A percentile compares a stretch with the other conserved stretches of the same genome.
phyloP scores from a whole-genome alignment of 768 basidiomycete species.

The Termitomyces sp. region DNA sequence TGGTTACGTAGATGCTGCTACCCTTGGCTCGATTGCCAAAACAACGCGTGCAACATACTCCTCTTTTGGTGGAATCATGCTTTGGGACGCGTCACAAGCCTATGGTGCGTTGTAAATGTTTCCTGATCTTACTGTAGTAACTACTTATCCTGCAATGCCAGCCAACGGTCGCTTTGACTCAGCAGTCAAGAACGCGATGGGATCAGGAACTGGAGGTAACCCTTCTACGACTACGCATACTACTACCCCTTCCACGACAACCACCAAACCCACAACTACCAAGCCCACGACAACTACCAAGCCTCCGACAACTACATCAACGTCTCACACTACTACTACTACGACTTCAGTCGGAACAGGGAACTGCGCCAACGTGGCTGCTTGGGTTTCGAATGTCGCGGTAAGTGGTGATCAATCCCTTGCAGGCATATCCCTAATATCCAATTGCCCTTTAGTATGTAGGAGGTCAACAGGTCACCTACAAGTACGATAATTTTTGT shows the following conservation, averaged over 20 bases:
- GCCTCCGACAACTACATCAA: conserved; percentile 5
- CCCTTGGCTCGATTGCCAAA: conserved; percentile 34
- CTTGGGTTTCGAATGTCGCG: conserved; percentile 33
- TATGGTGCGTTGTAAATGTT: conserved; percentile 24
- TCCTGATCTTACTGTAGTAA: neutral
- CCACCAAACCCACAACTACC: conserved; percentile 8
- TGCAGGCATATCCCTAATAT: neutral
- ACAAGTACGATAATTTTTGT: conserved; percentile 26
- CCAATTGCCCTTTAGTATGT: conserved; percentile 29
- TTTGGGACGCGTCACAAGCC: conserved; percentile 39
- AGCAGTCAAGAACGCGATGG: conserved; percentile 37
- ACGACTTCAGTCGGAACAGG: conserved; percentile 15
- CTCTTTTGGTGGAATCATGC: conserved; percentile 50
- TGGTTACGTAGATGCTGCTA: conserved; percentile 44
- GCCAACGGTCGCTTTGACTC: conserved; percentile 37
- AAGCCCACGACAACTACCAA: conserved; percentile 10
- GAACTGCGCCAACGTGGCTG: conserved; percentile 36
- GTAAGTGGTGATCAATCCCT: conserved; percentile 23
- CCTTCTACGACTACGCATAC: conserved; percentile 15
- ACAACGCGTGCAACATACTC: conserved; percentile 40
- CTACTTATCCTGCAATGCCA: conserved; percentile 2
- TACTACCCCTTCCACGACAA: conserved; percentile 6
- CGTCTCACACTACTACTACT: conserved; percentile 8
- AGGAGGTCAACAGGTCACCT: conserved; percentile 34
- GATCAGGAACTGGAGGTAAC: conserved; percentile 14